Evolutionary conservation across 257 asterid species (phyloP), one percentile per base, ranked within the genome.

Genomic region (Datura wrightii): DNA sequence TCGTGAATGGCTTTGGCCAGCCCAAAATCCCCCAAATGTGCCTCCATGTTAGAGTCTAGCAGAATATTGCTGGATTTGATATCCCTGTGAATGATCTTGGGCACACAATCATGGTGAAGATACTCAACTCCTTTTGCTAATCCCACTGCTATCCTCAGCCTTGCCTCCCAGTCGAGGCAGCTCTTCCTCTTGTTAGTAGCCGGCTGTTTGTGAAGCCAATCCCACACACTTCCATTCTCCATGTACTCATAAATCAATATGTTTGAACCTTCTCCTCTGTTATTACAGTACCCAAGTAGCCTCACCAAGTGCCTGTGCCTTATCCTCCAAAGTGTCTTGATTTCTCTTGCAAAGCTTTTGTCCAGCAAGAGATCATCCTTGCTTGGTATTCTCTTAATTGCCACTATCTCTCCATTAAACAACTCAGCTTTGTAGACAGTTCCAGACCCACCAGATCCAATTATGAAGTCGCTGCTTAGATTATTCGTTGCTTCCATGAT

Each of bases 161-260:
- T 94, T 1, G 93, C 79, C 6, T 92, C 97, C 94, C 95, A 94
- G 53, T 92, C 96, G 8, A 92, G 90, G 85, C 88, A 86, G 84
- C 67, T 87, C 86, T 90, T 89, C 90, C 74, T 91, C 91, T 92
- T 92, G 67, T 84, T 91, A 37, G 82, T 87, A 70, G n/a, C 6
- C 10, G 91, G 90, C 76, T 93, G 88, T 87, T 92, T 89, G 65
- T 94, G 95, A 85, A 96, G 83, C 98, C 96, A 94, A 83, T 93
- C 97, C 98, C 98, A 96, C 86, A 93, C 72, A 83, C 98, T 96
- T 72, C 98, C 98, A 8, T 94, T 94, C 90, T 94, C 98, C 98
- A 96, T 94, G 91, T 92, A 96, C 84, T 94, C 99, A 63, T 96
- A 96, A 41, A 96, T 93, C 92, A 96, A 58, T 88, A 96, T 58